Evolutionary conservation across 2,329 filamentous ascomycete species (phyloP).

Genomic region (Calycina herbarum): DNA sequence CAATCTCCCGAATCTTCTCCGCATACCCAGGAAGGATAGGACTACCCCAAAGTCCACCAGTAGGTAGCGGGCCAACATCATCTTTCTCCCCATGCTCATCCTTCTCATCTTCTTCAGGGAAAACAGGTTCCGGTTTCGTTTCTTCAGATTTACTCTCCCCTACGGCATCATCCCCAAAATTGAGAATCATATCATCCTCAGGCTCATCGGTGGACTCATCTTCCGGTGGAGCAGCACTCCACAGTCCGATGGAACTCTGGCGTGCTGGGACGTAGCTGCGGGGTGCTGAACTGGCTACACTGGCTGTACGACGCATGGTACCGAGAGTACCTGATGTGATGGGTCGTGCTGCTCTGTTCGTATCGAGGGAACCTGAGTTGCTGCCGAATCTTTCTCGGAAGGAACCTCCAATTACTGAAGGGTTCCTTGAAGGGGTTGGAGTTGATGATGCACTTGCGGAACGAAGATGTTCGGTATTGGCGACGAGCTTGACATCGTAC

Average conservation of each 20-base stretch:
- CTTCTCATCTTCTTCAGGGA: conserved; percentile 11
- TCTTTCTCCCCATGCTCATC: conserved; percentile 27
- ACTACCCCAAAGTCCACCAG: conserved; percentile 44
- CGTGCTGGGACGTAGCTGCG: conserved; percentile 29
- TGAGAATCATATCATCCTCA: conserved; percentile 47
- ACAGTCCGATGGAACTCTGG: conserved; percentile 47
- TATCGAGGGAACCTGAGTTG: conserved; percentile 41
- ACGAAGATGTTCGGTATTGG: conserved; percentile 72
- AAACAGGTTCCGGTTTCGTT: background rate
- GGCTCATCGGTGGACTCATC: conserved; percentile 51
- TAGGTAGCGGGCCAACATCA: conserved; percentile 40
- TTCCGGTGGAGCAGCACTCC: conserved; percentile 45
- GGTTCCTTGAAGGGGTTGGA: conserved; percentile 40
- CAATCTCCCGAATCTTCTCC: conserved; percentile 48
- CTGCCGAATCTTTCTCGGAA: conserved; percentile 34
- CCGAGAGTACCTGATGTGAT: conserved; percentile 30
- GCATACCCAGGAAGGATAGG: conserved; percentile 47
- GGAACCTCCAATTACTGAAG: conserved; percentile 32
- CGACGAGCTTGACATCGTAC: conserved; percentile 74
- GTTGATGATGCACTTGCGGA: conserved; percentile 40
- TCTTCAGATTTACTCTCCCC: conserved; percentile 1
- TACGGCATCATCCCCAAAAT: conserved; percentile 46
- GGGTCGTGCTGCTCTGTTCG: conserved; percentile 19
- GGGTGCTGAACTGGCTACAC: conserved; percentile 27
- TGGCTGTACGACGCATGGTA: conserved; percentile 38